A percentile compares a stretch with the other conserved stretches of the same genome.
Evolutionary conservation across 345 rosid species (phyloP).

Genomic region (Brassica nigra): DNA sequence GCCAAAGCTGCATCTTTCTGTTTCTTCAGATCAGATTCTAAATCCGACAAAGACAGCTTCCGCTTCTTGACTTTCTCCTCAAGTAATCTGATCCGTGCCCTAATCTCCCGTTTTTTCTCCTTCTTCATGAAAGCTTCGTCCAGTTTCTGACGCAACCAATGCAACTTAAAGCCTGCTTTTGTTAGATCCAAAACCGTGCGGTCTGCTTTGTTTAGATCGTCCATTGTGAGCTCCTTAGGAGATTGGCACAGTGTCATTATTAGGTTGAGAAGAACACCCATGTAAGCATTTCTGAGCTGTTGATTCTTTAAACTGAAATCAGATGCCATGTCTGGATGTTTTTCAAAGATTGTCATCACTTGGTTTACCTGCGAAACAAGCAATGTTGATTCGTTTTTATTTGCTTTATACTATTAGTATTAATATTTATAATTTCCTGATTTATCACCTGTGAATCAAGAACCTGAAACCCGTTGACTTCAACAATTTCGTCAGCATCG

Average conservation of each 20-base stretch:
- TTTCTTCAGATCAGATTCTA: constrained; percentile 36
- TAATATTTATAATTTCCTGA: background rate
- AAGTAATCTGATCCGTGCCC: constrained; percentile 27
- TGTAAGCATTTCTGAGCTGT: constrained; percentile 39
- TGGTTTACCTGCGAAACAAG: constrained; percentile 30
- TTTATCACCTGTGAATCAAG: constrained; percentile 32
- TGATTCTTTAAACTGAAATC: constrained; percentile 32
- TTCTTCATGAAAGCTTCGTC: constrained; percentile 38
- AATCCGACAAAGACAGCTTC: constrained; percentile 22
- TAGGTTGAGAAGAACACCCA: constrained; percentile 39
- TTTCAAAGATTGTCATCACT: constrained; percentile 31
- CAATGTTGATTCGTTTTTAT: background rate
- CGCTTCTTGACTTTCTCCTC: constrained; percentile 38
- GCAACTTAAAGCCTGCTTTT: constrained; percentile 36
- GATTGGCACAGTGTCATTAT: constrained; percentile 29
- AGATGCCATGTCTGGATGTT: constrained; percentile 35
- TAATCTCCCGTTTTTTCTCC: constrained; percentile 28
- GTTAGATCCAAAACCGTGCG: constrained; percentile 36
- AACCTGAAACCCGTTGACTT: constrained; percentile 37
- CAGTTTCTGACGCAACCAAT: constrained; percentile 37
- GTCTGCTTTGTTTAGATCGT: constrained; percentile 33
- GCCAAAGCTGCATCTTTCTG: constrained; percentile 30
- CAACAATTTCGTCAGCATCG: constrained; percentile 27
- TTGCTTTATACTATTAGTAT: background rate
- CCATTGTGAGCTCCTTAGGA: constrained; percentile 25